Base-by-base conservation (phyloP, 257 asterid species). In the Solanum virginianum region DNA sequence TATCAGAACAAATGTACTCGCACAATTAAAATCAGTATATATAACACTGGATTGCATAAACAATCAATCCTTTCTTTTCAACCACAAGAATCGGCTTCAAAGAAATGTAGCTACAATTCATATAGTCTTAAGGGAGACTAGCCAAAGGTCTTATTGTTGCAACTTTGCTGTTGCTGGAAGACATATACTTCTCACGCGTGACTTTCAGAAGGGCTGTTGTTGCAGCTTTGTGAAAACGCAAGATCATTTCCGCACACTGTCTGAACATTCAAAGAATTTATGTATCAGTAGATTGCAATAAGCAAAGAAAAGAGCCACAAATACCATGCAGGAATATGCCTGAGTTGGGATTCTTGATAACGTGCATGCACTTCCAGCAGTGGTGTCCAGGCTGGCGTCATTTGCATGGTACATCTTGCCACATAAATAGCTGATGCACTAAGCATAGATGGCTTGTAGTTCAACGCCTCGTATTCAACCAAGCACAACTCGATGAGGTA, bases 401-500 rank as follows among this genome's bases (percentile, higher is more conserved):
- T 86, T 86, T 81, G 86, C 95, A 96, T 60, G 6, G 96, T 96
- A 85, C 97, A 91, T 84, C 98, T 91, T 36, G 98, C 97, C 54
- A 96, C 92, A 85, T 94, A 95, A 89, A 95, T 92, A 87, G 98
- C 97, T 32, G 99, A 94, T 15, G 99, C 99, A 85, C 98, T 93
- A 47, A 95, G 88, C 91, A 96, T 80, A 10, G 98, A 96, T 75
- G 99, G 97, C 90, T 93, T 95, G 93, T 95, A 95, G 86, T 90
- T 94, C 90, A 95, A 62, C 87, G 98, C 95, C 88, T 96, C 98
- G 5, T 94, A 89, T 85, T 95, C 96, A 81, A 93, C 97, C 81
- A 96, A 88, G 94, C 98, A 94, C 15, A 96, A 91, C 94, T 96
- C 99, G 82, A 95, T 90, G 87, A 96, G 97, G 95, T 92, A 95